Conservation (phyloP, 345 rosid species). For the Aquilaria yunnanensis region DNA sequence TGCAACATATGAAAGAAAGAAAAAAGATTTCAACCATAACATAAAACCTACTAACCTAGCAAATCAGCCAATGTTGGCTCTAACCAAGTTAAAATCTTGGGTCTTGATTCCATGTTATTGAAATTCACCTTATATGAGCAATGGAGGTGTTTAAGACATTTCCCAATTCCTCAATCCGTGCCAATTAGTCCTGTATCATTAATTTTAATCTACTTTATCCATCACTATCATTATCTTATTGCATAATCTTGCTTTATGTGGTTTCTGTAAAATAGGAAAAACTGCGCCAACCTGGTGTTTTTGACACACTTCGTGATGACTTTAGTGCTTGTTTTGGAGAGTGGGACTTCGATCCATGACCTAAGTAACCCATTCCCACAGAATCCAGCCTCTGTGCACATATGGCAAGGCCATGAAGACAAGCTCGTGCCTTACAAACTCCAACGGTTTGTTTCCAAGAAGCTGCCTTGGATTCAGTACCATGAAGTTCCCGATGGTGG, state of each 20-base stretch:
- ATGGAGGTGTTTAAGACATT: not conserved
- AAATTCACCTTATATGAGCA: too few species aligned
- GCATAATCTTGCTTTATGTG: not conserved
- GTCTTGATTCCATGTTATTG: too few species aligned
- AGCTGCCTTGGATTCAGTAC: conserved; percentile 73
- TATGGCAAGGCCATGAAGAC: conserved; percentile 90
- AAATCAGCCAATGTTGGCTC: too few species aligned
- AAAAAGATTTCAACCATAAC: not conserved
- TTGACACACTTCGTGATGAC: conserved; percentile 55
- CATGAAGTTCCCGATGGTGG: conserved; percentile 91
- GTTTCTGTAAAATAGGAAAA: conserved; percentile 35
- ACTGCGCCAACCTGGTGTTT: conserved; percentile 41
- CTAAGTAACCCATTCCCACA: conserved; percentile 42
- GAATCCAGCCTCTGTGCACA: conserved; percentile 44
- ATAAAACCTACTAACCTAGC: not conserved
- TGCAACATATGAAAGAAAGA: conserved; percentile 3
- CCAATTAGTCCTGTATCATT: too few species aligned
- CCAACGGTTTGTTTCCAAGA: conserved; percentile 50
- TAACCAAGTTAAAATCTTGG: too few species aligned
- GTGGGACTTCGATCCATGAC: conserved; percentile 85
- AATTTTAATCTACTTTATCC: too few species aligned
- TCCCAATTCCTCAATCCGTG: too few species aligned
- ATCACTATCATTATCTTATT: not conserved
- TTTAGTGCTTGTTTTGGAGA: conserved; percentile 52
- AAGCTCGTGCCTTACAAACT: conserved; percentile 78